Base-by-base conservation (phyloP, 2,329 filamentous ascomycete genomes). In the Exophiala spinifera region DNA sequence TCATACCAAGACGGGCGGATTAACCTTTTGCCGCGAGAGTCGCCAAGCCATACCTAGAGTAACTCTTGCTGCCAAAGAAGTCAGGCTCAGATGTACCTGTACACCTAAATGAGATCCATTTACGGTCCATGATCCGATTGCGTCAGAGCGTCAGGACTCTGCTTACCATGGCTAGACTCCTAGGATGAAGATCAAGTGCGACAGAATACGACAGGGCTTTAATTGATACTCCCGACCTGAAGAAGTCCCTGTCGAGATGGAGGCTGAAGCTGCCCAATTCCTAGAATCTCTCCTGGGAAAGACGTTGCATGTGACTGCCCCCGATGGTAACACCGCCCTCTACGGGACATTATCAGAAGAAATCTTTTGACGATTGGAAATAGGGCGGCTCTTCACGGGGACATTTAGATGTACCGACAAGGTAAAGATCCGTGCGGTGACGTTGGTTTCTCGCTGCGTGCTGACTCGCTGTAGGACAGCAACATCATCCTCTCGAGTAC, bases 371-470 rank as follows among this genome's bases (percentile, higher is more conserved):
- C 28, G 11, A 5, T 10, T 31, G 3, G 28, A 10, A 37, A 42
- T n/a, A 60, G 84, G 83, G 14, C 88, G 94, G 56, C 85, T 96
- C 70, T 99, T 97, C 71, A 83, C 91, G 51, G 94, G 94, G 17
- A 80, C 85, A 60, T 88, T 99, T 74, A 96, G 95, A 73, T 99
- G 94, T 76, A 96, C 91, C 25, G 94, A 99, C 76, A 84, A 87
- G 56, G 91, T 95, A 74, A 47, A 81, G 46, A 51, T 33, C 19
- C 39, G 31, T 17, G 20, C 20, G 3, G 21, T 21, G n/a, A 48
- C 21, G 36, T 33, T 23, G n/a, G 53, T 25, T 3, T 23, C 8
- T 15, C 3, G 7, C 13, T 33, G 11, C 13, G 23, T 19, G 39
- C 51, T 58, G 33, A 58, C 28, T 31, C 7, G 17, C 19, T 2